phyloP scores from a whole-genome alignment of 192 early-diverging fungal species.

The Coemansia sp. region DNA sequence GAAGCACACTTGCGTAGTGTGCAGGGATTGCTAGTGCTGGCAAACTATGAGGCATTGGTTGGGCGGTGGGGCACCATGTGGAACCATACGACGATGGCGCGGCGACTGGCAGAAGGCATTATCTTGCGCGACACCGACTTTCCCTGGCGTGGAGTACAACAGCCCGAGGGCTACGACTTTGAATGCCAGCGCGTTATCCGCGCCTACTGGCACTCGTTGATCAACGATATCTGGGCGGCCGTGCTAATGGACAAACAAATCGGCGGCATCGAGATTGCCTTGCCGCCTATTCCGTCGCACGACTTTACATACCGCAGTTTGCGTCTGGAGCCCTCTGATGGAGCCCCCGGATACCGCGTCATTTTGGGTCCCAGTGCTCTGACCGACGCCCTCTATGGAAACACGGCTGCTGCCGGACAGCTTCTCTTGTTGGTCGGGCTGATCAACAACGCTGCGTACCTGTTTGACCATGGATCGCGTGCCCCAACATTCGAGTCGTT shows the following conservation, averaged over 20 bases:
- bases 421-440: slow-evolving; percentile 41
- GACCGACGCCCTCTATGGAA: slow-evolving; percentile 26
- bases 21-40: slow-evolving; percentile 45
- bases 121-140: slow-evolving; percentile 45
- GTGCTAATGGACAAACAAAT: slow-evolving; percentile 52
- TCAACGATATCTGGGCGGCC: slow-evolving; percentile 48
- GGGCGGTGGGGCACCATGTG: slow-evolving; percentile 51
- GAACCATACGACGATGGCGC: slow-evolving; percentile 52
- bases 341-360: slow-evolving; percentile 32
- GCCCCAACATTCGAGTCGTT: slow-evolving; percentile 35
- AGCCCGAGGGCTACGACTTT: slow-evolving; percentile 42
- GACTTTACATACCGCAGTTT: slow-evolving; percentile 44
- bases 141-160: slow-evolving; percentile 46
- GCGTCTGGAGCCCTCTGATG: slow-evolving; percentile 12
- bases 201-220: slow-evolving; percentile 52
- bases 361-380: slow-evolving; percentile 20
- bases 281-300: slow-evolving; percentile 33
- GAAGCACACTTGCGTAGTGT: slow-evolving; percentile 48
- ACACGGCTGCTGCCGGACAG: slow-evolving; percentile 45
- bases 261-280: slow-evolving; percentile 32
- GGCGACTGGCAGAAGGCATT: slow-evolving; percentile 43
- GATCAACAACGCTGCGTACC: slow-evolving; percentile 35
- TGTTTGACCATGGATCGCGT: slow-evolving; percentile 38
- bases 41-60: slow-evolving; percentile 50
- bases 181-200: slow-evolving; percentile 48